These are phyloP conservation scores for Dryadomyces quercus-mongolicae DNA, from an alignment of 2,329 filamentous ascomycete genomes.

Conservation along the genomic window DNA sequence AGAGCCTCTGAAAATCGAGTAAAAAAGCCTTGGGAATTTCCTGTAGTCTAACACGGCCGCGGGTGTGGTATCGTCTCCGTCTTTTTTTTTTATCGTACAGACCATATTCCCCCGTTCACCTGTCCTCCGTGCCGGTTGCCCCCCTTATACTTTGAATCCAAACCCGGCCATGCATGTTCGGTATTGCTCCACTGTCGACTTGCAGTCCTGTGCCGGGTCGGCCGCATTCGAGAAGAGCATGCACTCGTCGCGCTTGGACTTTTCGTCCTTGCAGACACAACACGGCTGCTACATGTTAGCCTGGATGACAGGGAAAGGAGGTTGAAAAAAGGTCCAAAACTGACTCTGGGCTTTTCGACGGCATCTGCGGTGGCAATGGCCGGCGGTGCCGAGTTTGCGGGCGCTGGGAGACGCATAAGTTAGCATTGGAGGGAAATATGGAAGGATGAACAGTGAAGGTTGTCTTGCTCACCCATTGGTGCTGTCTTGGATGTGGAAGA, in stretches of 20 bases:
- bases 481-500: conserved; percentile 15
- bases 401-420: neutral
- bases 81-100: neutral
- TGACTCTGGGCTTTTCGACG: conserved; percentile 31
- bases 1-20: neutral
- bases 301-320: neutral
- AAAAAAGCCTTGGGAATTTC: neutral
- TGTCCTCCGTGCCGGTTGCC: neutral
- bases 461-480: conserved; percentile 16
- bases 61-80: neutral
- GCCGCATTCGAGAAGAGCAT: conserved; percentile 90
- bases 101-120: neutral
- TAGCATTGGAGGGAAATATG: neutral
- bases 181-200: conserved; percentile 73
- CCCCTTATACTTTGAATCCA: conserved; percentile 63
- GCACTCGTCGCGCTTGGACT: conserved; percentile 86
- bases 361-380: conserved; percentile 18
- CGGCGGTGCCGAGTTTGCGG: conserved; percentile 6
- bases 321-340: neutral
- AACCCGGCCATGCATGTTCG: conserved; percentile 85
- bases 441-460: neutral
- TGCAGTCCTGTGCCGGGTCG: conserved; percentile 76
- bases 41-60: neutral
- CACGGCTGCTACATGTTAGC: conserved; percentile 53
- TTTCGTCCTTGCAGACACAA: conserved; percentile 96